A percentile compares a stretch with the other conserved stretches of the same genome.
These are phyloP conservation scores for Sisymbrium altissimum DNA, from an alignment of 345 rosid species.

Conservation along the genomic window DNA sequence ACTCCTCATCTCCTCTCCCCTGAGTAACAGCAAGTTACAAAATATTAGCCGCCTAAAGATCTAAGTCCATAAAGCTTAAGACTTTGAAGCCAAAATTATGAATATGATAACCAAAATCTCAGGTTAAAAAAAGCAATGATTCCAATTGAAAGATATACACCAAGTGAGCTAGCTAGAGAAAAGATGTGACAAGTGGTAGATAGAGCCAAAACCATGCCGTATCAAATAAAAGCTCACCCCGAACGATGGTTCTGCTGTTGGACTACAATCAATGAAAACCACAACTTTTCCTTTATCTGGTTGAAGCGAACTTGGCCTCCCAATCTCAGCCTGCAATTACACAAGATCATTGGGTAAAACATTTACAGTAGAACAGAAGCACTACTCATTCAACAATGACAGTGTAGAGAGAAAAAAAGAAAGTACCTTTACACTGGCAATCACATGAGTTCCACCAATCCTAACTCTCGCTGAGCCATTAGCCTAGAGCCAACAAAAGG, in stretches of 20 bases:
- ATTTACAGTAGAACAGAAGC: background rate
- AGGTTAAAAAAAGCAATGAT: background rate
- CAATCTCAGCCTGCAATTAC: slow-evolving; percentile 74
- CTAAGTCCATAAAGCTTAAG: background rate
- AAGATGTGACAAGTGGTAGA: background rate
- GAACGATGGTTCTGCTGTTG: slow-evolving; percentile 77
- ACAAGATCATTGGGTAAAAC: background rate
- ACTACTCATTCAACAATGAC: background rate
- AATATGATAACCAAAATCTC: background rate
- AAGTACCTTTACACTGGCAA: slow-evolving; percentile 91
- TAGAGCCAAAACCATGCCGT: background rate
- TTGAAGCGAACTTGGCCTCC: slow-evolving; percentile 66
- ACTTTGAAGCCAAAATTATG: slow-evolving; percentile 1
- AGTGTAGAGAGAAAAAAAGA: background rate
- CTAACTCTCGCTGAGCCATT: slow-evolving; percentile 86
- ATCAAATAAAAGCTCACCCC: slow-evolving; percentile 49
- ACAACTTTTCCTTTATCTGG: slow-evolving; percentile 86
- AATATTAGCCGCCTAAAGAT: background rate
- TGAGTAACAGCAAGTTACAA: slow-evolving; percentile 25
- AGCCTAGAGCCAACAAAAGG: slow-evolving; percentile 46
- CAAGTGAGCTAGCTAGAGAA: no score
- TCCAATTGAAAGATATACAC: background rate
- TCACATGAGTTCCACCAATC: slow-evolving; percentile 79
- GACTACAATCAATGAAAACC: slow-evolving; percentile 77
- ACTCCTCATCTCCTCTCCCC: slow-evolving; percentile 96